phyloP scores from a whole-genome alignment of 2,329 filamentous ascomycete species.

The Diaporthe sp. region DNA sequence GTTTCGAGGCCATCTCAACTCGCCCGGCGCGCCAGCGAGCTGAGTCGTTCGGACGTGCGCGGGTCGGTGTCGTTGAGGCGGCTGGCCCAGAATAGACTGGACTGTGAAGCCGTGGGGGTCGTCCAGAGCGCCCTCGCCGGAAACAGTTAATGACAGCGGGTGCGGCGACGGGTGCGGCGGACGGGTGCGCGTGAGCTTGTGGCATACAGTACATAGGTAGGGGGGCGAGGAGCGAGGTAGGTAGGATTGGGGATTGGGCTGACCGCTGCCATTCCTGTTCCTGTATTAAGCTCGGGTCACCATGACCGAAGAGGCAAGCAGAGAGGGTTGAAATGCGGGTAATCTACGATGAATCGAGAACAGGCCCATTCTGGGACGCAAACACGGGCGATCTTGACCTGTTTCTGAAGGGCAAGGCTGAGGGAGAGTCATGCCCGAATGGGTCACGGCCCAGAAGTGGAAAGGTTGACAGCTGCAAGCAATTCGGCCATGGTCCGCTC shows the following conservation, averaged over 20 bases:
- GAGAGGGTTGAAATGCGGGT: constrained; percentile 32
- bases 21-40: not conserved
- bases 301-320: constrained; percentile 26
- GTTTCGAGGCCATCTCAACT: constrained; percentile 34
- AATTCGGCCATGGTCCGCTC: constrained; percentile 32
- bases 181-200: not conserved
- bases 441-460: constrained; percentile 27
- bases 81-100: constrained; percentile 16
- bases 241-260: constrained; percentile 21
- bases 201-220: not conserved
- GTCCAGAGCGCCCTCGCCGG: constrained; percentile 14
- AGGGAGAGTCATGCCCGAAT: constrained; percentile 29
- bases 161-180: constrained; percentile 25
- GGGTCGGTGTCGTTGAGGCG: constrained; percentile 3
- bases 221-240: constrained; percentile 10
- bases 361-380: constrained; percentile 34
- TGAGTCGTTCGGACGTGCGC: constrained; percentile 6
- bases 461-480: constrained; percentile 38
- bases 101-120: constrained; percentile 16
- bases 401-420: constrained; percentile 38
- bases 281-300: constrained; percentile 30
- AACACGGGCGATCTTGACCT: constrained; percentile 34
- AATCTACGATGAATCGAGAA: constrained; percentile 35
- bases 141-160: constrained; percentile 37
- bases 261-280: constrained; percentile 40